These are phyloP conservation scores for Beta vulgaris DNA, from an alignment of 148 eudicot genomes.

Conservation along the genomic window DNA sequence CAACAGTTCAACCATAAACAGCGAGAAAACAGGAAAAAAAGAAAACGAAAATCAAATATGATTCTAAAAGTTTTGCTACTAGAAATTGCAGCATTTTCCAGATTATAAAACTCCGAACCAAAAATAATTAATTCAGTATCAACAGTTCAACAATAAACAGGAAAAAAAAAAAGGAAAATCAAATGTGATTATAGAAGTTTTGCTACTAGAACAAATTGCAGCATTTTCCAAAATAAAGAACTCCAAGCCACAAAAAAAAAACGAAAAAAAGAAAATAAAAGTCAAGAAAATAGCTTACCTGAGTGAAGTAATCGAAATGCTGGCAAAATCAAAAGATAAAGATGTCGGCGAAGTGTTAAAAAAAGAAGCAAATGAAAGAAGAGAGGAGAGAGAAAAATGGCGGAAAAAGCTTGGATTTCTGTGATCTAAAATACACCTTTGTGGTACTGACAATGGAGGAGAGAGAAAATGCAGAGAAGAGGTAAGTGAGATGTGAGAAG, in stretches of 20 bases:
- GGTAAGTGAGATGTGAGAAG: conserved; percentile 2
- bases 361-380: background rate
- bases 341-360: conserved; percentile 23
- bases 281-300: conserved; percentile 8
- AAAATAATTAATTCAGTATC: too few species aligned
- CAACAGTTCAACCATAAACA: too few species aligned
- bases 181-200: too few species aligned
- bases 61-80: too few species aligned
- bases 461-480: conserved; percentile 18
- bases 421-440: background rate
- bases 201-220: too few species aligned
- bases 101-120: too few species aligned
- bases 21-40: too few species aligned
- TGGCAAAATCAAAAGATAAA: background rate
- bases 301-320: background rate
- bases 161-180: too few species aligned
- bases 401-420: background rate
- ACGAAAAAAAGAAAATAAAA: background rate
- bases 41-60: too few species aligned
- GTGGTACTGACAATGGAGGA: background rate
- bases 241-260: background rate
- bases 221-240: background rate
- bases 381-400: background rate
- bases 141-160: too few species aligned
- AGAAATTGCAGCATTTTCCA: background rate